Conservation (phyloP, 2,329 filamentous ascomycete species). For the Sclerotinia borealis region DNA sequence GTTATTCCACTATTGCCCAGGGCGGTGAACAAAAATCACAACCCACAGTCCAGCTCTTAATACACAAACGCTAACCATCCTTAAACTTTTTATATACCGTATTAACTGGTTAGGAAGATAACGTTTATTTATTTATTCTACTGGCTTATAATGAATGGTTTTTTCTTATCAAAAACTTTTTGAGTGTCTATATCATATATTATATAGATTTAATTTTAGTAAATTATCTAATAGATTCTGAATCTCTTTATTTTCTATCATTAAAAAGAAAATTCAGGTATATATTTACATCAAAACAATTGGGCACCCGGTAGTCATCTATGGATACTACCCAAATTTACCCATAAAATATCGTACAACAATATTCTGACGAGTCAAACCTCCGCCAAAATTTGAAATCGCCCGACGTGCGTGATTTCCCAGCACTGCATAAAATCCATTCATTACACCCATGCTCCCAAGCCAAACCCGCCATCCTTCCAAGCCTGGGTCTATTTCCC, state of each 20-base stretch:
- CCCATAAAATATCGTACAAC: not conserved
- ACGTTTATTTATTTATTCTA: no score
- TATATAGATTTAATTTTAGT: no score
- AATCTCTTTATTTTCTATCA: not conserved
- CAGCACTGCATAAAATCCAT: not conserved
- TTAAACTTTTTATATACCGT: no score
- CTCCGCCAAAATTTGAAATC: not conserved
- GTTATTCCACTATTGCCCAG: not conserved
- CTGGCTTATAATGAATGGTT: no score
- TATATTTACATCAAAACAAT: not conserved
- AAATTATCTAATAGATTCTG: not conserved
- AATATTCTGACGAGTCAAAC: not conserved
- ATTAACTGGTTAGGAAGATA: no score
- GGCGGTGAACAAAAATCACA: not conserved
- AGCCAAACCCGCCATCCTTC: no score
- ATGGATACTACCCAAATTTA: not conserved
- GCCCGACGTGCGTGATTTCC: rapidly evolving
- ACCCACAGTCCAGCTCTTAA: no score
- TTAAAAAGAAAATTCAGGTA: not conserved
- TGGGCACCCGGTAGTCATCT: not conserved
- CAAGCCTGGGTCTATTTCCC: no score
- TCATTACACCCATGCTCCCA: not conserved
- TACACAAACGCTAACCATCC: no score
- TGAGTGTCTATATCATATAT: no score
- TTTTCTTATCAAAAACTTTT: no score